Evolutionary conservation across 805 yeast species (phyloP).

Genomic region (Ogataea philodendri): DNA sequence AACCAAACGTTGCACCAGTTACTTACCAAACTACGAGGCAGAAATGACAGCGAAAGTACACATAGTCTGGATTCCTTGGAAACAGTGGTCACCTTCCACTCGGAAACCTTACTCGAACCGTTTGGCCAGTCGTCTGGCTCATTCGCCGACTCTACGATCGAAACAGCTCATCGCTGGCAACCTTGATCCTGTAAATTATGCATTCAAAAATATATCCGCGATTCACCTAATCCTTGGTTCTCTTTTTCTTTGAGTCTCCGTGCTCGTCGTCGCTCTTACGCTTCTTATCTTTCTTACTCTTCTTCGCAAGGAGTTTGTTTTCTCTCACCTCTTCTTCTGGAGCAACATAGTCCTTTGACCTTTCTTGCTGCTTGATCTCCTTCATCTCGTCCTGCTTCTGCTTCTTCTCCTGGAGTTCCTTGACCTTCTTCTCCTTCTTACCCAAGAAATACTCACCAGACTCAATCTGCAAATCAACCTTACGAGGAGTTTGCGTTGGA

Average conservation of each 20-base stretch:
- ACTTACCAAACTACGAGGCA: constrained; percentile 14
- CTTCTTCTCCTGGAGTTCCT: constrained; percentile 70
- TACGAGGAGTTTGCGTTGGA: constrained; percentile 94
- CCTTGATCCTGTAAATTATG: constrained; percentile 9
- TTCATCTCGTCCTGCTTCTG: constrained; percentile 74
- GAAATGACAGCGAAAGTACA: neutral
- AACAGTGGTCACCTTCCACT: constrained; percentile 7
- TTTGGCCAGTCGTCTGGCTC: constrained; percentile 9
- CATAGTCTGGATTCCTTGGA: constrained; percentile 7
- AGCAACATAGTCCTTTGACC: constrained; percentile 77
- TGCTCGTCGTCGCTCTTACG: constrained; percentile 28
- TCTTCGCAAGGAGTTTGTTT: constrained; percentile 34
- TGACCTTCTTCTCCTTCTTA: constrained; percentile 73
- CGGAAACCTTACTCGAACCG: constrained; percentile 4
- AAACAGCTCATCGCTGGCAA: constrained; percentile 20
- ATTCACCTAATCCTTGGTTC: constrained; percentile 12
- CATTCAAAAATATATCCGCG: neutral
- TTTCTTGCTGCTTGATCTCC: constrained; percentile 61
- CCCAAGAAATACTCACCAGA: constrained; percentile 97
- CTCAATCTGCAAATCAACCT: constrained; percentile 95
- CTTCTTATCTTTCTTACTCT: constrained; percentile 33
- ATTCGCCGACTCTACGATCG: constrained; percentile 17
- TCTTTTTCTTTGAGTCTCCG: constrained; percentile 14
- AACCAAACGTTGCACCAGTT: constrained; percentile 18
- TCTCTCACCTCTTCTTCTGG: constrained; percentile 64